These are phyloP conservation scores for Hyaloscypha bicolor DNA, from an alignment of 495 filamentous ascomycete genomes.

Conservation along the genomic window DNA sequence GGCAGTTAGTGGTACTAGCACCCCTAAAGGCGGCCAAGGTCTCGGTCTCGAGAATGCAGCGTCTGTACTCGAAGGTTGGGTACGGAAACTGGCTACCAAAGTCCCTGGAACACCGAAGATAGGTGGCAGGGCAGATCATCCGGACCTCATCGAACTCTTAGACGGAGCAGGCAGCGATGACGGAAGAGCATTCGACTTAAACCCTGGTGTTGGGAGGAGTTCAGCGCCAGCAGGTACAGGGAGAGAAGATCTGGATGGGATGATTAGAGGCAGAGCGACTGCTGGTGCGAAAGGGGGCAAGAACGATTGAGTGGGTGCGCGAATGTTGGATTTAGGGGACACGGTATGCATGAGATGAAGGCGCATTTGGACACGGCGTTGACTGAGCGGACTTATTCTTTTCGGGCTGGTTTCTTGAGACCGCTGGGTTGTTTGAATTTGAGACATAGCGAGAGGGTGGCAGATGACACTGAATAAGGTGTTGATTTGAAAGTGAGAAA, in stretches of 20 bases:
- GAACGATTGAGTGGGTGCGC: conserved; percentile 27
- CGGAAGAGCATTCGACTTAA: conserved; percentile 38
- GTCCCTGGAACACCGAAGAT: conserved; percentile 50
- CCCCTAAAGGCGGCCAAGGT: conserved; percentile 28
- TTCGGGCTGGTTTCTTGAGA: neutral
- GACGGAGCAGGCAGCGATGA: conserved; percentile 60
- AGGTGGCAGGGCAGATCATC: conserved; percentile 43
- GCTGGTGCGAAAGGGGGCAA: conserved; percentile 27
- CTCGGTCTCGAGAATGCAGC: conserved; percentile 78
- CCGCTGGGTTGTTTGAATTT: neutral
- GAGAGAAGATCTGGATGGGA: conserved; percentile 26
- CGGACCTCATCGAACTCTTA: conserved; percentile 85
- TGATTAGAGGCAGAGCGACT: conserved; percentile 16
- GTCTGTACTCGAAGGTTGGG: conserved; percentile 84
- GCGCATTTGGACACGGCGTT: conserved; percentile 12
- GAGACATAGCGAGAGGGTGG: neutral
- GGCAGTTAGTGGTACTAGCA: conserved; percentile 39
- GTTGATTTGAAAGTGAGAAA: neutral
- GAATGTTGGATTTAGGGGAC: neutral
- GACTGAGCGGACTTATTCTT: neutral
- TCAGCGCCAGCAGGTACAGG: conserved; percentile 20
- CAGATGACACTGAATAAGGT: neutral
- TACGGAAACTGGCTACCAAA: conserved; percentile 73
- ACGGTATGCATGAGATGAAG: conserved; percentile 9
- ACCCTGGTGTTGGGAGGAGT: conserved; percentile 15